phyloP scores from a whole-genome alignment of 352 stramenopile species.

The Globisporangium sylvaticum region DNA sequence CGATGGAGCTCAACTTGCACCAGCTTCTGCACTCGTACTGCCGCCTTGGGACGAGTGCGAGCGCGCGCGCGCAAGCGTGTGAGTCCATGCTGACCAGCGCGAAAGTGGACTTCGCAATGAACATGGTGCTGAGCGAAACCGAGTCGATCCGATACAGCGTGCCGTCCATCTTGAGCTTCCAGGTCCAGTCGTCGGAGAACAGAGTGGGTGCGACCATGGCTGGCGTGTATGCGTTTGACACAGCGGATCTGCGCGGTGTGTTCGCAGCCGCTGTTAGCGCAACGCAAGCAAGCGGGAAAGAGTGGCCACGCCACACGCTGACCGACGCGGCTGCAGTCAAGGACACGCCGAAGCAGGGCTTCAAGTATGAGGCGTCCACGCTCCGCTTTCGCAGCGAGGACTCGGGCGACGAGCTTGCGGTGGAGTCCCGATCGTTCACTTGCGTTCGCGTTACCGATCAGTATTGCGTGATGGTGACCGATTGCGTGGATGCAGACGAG shows the following conservation, averaged over 20 bases:
- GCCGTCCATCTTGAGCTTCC: neutral
- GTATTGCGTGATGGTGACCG: conserved; percentile 2
- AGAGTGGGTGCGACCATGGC: conserved; percentile 2
- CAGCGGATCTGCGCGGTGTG: neutral
- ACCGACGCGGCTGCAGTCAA: neutral
- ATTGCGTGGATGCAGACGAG: conserved; percentile 6
- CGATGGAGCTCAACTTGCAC: conserved; percentile 6
- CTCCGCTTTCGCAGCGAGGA: conserved; percentile 7
- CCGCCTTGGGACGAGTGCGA: neutral
- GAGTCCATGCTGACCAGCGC: conserved; percentile 1
- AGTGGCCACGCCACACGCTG: neutral
- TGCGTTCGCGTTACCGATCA: neutral
- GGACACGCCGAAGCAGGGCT: neutral
- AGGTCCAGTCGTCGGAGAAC: neutral
- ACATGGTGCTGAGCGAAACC: conserved; percentile 4
- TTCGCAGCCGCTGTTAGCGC: neutral
- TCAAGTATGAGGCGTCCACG: neutral
- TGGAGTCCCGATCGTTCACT: conserved; percentile 3
- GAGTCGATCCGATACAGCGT: neutral
- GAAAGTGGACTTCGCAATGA: conserved; percentile 5
- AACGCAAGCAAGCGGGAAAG: neutral
- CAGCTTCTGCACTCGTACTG: conserved; percentile 9
- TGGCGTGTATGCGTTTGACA: neutral
- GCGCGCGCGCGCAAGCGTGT: neutral
- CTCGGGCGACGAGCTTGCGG: neutral